phyloP scores from a whole-genome alignment of 352 stramenopile species.

The Elongisporangium anandrum region DNA sequence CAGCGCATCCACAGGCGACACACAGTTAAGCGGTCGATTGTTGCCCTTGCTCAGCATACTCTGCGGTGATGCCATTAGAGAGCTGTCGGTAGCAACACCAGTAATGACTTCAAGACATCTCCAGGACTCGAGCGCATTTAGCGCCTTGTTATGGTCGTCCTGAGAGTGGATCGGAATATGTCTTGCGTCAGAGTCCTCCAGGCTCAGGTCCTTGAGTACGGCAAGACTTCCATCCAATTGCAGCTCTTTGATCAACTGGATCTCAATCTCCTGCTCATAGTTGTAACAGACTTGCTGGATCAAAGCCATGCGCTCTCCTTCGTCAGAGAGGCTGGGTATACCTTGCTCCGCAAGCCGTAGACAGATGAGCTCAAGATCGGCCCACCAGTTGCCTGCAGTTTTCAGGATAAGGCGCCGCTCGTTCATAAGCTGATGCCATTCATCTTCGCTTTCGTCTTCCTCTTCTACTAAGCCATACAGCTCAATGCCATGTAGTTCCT shows the following conservation, averaged over 20 bases:
- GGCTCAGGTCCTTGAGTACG: not conserved
- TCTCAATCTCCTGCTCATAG: conserved; percentile 21
- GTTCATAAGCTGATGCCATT: not conserved
- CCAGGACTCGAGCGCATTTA: conserved; percentile 60
- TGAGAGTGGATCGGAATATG: not conserved
- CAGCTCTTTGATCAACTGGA: conserved; percentile 25
- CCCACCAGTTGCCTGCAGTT: conserved; percentile 65
- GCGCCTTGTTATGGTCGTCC: conserved; percentile 15
- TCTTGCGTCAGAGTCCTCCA: not conserved
- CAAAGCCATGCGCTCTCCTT: conserved; percentile 30
- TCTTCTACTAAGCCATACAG: conserved; percentile 3
- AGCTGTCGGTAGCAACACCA: conserved; percentile 20
- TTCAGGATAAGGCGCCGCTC: conserved; percentile 23
- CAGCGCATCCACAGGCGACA: conserved; percentile 46
- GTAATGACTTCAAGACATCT: conserved; percentile 60
- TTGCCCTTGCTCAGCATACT: conserved; percentile 34
- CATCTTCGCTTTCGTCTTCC: not conserved
- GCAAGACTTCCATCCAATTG: conserved; percentile 38
- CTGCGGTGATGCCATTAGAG: conserved; percentile 33
- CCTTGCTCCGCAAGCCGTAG: conserved; percentile 18
- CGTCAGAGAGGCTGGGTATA: conserved; percentile 9
- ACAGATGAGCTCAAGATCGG: conserved; percentile 47
- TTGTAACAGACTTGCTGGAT: conserved; percentile 41
- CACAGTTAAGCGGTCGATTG: conserved; percentile 38
- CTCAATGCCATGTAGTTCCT: conserved; percentile 7